These are phyloP conservation scores for Elaeis guineensis DNA, from an alignment of 176 grass and related monocot genomes.

Conservation along the genomic window DNA sequence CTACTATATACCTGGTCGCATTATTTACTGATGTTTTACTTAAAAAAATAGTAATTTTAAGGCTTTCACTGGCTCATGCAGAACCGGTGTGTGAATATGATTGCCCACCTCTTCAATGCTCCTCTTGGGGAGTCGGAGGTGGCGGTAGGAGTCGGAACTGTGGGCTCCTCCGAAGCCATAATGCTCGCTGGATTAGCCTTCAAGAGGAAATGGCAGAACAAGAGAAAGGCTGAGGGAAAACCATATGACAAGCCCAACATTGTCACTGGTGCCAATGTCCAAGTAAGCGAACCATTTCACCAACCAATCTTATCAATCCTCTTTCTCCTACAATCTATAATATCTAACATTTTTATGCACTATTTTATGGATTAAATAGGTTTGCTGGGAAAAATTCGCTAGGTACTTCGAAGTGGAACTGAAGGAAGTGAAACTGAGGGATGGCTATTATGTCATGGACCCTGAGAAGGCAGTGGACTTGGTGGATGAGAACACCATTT, in stretches of 20 bases:
- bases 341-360: too few species aligned
- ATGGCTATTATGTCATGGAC: constrained; percentile 97
- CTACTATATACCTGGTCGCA: too few species aligned
- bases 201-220: constrained; percentile 96
- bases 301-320: not conserved
- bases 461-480: constrained; percentile 80
- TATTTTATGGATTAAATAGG: constrained; percentile 22
- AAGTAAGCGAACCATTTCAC: constrained; percentile 27
- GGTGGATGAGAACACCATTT: constrained; percentile 99
- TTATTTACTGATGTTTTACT: too few species aligned
- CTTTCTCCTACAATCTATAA: too few species aligned
- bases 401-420: constrained; percentile 96
- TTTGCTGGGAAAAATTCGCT: constrained; percentile 98
- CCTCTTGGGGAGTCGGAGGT: constrained; percentile 80
- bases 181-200: constrained; percentile 96
- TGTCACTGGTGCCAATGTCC: constrained; percentile 94
- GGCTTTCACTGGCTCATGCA: constrained; percentile 13
- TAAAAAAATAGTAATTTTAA: not conserved
- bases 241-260: constrained; percentile 96
- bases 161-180: constrained; percentile 95
- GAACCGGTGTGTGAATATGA: constrained; percentile 99
- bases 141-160: constrained; percentile 85
- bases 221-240: constrained; percentile 76
- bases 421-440: constrained; percentile 82
- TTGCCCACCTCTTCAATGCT: constrained; percentile 81